Percentiles rank a stretch among this genome's conserved stretches.
Evolutionary conservation across 805 yeast genomes (phyloP).

Genomic region (Cyberlindnera amylophila): DNA sequence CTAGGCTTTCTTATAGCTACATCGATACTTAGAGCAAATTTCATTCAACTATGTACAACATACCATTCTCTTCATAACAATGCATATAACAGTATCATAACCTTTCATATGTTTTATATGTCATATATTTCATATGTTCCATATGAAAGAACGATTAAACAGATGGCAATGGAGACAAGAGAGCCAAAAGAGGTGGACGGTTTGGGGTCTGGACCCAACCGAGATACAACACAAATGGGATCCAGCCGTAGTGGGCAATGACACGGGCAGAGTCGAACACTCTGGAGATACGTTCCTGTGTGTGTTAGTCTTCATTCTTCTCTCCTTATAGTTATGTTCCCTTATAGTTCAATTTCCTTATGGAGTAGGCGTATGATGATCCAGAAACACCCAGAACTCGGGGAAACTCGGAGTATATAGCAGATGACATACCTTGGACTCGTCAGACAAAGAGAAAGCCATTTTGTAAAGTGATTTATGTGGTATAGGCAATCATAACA

Average conservation of each 20-base stretch:
- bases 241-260: slow-evolving; percentile 93
- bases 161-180: slow-evolving; percentile 78
- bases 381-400: too few relatives aligned
- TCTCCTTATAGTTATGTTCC: background rate
- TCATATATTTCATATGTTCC: too few relatives aligned
- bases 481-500: too few relatives aligned
- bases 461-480: slow-evolving; percentile 26
- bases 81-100: too few relatives aligned
- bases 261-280: slow-evolving; percentile 80
- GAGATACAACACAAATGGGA: slow-evolving; percentile 89
- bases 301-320: background rate
- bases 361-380: too few relatives aligned
- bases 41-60: background rate
- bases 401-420: background rate
- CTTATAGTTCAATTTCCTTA: too few relatives aligned
- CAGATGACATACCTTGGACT: slow-evolving; percentile 34
- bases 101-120: too few relatives aligned
- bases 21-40: too few relatives aligned
- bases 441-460: slow-evolving; percentile 43
- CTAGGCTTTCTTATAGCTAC: too few relatives aligned
- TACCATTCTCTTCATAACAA: too few relatives aligned
- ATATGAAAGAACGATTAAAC: slow-evolving; percentile 36
- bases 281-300: slow-evolving; percentile 82
- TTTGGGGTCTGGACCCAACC: slow-evolving; percentile 82
- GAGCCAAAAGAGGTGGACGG: slow-evolving; percentile 75